Evolutionary conservation across 1,284 basidiomycete species (phyloP).

Genomic region (Erythrobasidium hasegawianum): DNA sequence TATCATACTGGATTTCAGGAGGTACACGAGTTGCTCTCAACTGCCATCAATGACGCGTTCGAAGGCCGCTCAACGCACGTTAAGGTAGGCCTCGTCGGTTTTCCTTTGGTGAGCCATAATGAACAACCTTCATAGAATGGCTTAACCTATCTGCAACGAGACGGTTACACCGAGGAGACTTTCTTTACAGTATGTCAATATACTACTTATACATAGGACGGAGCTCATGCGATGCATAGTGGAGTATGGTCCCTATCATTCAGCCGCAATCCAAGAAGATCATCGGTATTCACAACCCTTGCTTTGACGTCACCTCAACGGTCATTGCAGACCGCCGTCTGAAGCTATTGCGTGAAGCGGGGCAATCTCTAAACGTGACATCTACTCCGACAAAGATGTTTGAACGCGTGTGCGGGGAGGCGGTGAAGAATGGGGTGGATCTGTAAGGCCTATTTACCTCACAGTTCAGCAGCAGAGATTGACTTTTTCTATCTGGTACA

Average conservation of each 20-base stretch:
- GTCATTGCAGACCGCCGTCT: constrained; percentile 38
- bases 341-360: constrained; percentile 36
- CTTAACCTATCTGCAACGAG: not conserved
- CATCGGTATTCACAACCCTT: constrained; percentile 38
- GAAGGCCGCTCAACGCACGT: not conserved
- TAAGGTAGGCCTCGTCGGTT: too few relatives aligned
- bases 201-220: not conserved
- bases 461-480: too few relatives aligned
- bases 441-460: not conserved
- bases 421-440: not conserved
- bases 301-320: constrained; percentile 39
- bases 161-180: not conserved
- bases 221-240: not conserved
- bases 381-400: not conserved
- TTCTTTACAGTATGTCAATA: not conserved
- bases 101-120: too few relatives aligned
- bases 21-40: not conserved
- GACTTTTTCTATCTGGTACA: too few relatives aligned
- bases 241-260: not conserved
- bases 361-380: constrained; percentile 27
- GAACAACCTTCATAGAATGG: too few relatives aligned
- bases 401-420: not conserved
- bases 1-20: not conserved
- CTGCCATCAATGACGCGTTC: not conserved
- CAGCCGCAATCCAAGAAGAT: constrained; percentile 37